Evolutionary conservation across 1,284 basidiomycete genomes (phyloP), one percentile per base, ranked within the genome.

Genomic region (Cryptococcus amylolentus): DNA sequence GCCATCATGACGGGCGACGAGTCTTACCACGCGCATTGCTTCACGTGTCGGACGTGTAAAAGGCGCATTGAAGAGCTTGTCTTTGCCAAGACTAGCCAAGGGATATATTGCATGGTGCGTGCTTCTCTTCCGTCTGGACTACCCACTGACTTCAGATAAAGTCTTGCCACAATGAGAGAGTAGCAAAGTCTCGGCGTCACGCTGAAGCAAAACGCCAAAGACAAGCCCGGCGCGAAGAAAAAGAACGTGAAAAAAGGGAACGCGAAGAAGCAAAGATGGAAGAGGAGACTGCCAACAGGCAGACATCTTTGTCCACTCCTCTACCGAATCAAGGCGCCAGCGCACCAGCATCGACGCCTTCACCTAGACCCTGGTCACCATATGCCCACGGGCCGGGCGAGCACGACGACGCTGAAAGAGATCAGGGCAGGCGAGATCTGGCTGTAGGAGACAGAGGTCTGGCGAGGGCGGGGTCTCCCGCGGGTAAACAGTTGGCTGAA

Each of bases 1-100:
- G 94, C 94, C 16, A 97, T 98, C 78, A 96, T 98, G 89, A 95
- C 95, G 54, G 93, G 95, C 55, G 93, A 98, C 77, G 95, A 98
- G 75, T 93, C 92, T 1, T 98, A 98, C 70, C 95, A 98, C 76
- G 94, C 95, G 3, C 89, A 94, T 66, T 98, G 95, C 80, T 98
- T 98, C 82, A 94, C 93, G 66, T 98, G 95, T 80, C 88, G 92
- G 67, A 88, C 93, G 40, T 98, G 95, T 80, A 86, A 87, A 72
- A 88, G 88, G 71, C 84, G 91, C 57, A 98, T 98, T 67, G 94
- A 98, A 77, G 95, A 98, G 75, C 85, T 98, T 52, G 91, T 98
- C 55, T 98, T 98, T 69, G 96, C 95, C 54, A 98, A 98, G 81
- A 98, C 96, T 1, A 91, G 87, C 61, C 91, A 97, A 70, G 95